Base-by-base conservation (phyloP, 371 early-diverging fungal species). In the Rozella allomycis region DNA sequence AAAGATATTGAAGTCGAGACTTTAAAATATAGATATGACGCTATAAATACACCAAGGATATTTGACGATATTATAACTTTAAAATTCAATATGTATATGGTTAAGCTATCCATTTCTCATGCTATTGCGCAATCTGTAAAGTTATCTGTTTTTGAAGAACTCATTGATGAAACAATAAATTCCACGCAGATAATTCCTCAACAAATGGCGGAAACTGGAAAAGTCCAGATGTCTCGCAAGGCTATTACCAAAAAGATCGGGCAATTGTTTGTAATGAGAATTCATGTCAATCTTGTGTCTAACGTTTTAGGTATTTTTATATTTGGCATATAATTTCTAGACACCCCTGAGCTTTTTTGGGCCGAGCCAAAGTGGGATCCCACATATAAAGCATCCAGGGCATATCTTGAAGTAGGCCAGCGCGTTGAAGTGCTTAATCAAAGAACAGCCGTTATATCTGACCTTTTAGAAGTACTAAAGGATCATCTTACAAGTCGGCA, bases 321-420 rank as follows among this genome's bases (percentile, higher is more conserved):
- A n/a, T n/a, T n/a, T n/a, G n/a, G n/a, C n/a, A n/a, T n/a, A n/a
- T n/a, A n/a, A n/a, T n/a, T n/a, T n/a, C 53, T 81, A 37, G 80
- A 82, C 43, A 72, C 73, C 19, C 84, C 83, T 20, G 83, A 84
- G 40, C 70, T 80, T 25, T 81, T 81, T 36, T 80, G 79, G 79
- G 72, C 74, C 8, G 76, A 79, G 35, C 80, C 80, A 4, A 59
- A 72, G 9, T 51, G 78, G 25, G 45, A 33, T 4, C 38, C 38
- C 17, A 8, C 39, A 25, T 38, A 38, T 17, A 16, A 14, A 11
- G 39, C 40, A 7, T 11, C 28, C 33, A 34, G 21, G 17, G 50
- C 46, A 11, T 59, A 60, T 39, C 51, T 81, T 7, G 84, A 82
- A 42, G 76, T 82, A 35, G 59, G 72, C 17, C 81, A 80, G 41